Conservation (phyloP, 2,329 filamentous ascomycete genomes). For the Gaeumannomyces sp. region DNA sequence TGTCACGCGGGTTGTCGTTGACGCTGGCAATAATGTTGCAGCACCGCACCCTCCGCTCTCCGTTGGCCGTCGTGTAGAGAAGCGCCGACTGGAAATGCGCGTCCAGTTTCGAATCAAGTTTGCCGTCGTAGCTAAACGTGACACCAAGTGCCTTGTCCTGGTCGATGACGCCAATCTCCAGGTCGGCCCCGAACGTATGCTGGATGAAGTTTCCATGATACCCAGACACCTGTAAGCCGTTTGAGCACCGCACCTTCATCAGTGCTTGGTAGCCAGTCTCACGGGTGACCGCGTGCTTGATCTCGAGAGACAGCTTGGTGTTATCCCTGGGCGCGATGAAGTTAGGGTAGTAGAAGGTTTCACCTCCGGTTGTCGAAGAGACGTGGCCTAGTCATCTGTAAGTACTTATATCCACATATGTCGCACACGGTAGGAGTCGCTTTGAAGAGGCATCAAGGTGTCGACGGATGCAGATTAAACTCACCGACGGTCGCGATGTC, state of each 20-base stretch:
- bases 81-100: slow-evolving; percentile 96
- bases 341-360: slow-evolving; percentile 95
- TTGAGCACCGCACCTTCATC: slow-evolving; percentile 98
- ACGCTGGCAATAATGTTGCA: slow-evolving; percentile 91
- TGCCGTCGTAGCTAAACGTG: slow-evolving; percentile 91
- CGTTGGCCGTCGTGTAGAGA: slow-evolving; percentile 85
- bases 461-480: slow-evolving; percentile 22
- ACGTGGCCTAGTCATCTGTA: slow-evolving; percentile 57
- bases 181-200: slow-evolving; percentile 87
- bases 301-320: slow-evolving; percentile 75
- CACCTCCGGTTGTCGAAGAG: slow-evolving; percentile 82
- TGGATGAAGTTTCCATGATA: slow-evolving; percentile 97
- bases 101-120: slow-evolving; percentile 93
- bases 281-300: slow-evolving; percentile 77
- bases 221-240: slow-evolving; percentile 84
- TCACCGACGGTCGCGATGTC: slow-evolving; percentile 86
- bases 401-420: not conserved
- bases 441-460: not conserved
- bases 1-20: slow-evolving; percentile 74
- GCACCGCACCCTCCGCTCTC: slow-evolving; percentile 85
- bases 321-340: slow-evolving; percentile 84
- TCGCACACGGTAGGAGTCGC: not conserved
- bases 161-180: slow-evolving; percentile 89
- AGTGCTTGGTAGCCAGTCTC: slow-evolving; percentile 93
- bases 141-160: slow-evolving; percentile 90